These are phyloP conservation scores for Aspergillus saccharolyticus DNA, from an alignment of 495 filamentous ascomycete species.

Conservation along the genomic window DNA sequence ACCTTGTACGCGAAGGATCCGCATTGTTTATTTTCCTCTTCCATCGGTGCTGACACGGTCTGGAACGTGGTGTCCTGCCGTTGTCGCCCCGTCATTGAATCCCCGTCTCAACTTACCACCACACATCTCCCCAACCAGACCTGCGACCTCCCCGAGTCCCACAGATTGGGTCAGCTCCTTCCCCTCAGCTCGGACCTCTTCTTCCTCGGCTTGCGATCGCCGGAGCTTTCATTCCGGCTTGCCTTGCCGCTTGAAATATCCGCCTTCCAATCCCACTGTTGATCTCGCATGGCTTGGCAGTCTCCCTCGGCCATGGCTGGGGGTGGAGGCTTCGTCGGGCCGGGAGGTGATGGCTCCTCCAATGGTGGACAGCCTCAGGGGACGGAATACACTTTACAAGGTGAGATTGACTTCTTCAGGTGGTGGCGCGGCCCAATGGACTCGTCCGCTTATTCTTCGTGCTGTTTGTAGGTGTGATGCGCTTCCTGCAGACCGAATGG, in stretches of 20 bases:
- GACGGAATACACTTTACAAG: slow-evolving; percentile 98
- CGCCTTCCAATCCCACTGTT: slow-evolving; percentile 1
- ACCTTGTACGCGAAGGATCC: background rate
- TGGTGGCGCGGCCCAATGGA: too few relatives aligned
- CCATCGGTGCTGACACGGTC: slow-evolving; percentile 21
- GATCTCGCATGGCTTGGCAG: slow-evolving; percentile 54
- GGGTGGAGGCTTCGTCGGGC: slow-evolving; percentile 53
- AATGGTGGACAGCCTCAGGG: slow-evolving; percentile 65
- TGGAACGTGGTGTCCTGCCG: slow-evolving; percentile 23
- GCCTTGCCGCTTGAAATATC: background rate
- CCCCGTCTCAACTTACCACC: slow-evolving; percentile 8
- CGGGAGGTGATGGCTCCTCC: slow-evolving; percentile 47
- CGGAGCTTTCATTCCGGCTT: slow-evolving; percentile 2
- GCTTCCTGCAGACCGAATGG: slow-evolving; percentile 98
- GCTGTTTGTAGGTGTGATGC: slow-evolving; percentile 78
- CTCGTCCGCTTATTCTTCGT: slow-evolving; percentile 10
- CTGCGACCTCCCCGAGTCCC: slow-evolving; percentile 6
- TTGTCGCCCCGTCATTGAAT: slow-evolving; percentile 14
- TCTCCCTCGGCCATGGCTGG: slow-evolving; percentile 61
- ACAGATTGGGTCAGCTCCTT: background rate
- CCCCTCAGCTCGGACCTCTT: slow-evolving; percentile 1
- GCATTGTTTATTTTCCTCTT: slow-evolving; percentile 10
- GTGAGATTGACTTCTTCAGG: too few relatives aligned
- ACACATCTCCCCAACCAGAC: slow-evolving; percentile 6
- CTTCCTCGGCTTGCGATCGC: slow-evolving; percentile 2